Conservation (phyloP, 257 asterid species). For the Lycium barbarum region DNA sequence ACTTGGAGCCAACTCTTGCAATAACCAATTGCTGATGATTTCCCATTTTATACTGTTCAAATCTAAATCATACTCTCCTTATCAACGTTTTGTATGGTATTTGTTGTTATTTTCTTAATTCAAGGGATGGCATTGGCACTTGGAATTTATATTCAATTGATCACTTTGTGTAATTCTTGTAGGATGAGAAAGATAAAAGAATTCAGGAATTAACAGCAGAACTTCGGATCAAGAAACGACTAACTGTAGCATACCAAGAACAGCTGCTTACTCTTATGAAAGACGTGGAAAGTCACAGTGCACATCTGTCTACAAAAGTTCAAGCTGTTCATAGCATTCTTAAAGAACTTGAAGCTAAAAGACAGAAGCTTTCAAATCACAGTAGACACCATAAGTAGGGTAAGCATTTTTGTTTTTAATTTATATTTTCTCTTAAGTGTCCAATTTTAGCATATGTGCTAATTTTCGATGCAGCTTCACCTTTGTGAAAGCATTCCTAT, state of each 20-base stretch:
- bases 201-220: constrained; percentile 78
- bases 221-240: constrained; percentile 66
- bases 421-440: background rate
- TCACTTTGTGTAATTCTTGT: constrained; percentile 36
- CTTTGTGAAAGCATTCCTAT: constrained; percentile 1
- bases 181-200: constrained; percentile 82
- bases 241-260: constrained; percentile 70
- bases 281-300: constrained; percentile 72
- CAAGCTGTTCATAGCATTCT: constrained; percentile 56
- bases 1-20: constrained; percentile 19
- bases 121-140: constrained; percentile 12
- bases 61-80: background rate
- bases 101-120: background rate
- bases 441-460: constrained; percentile 8
- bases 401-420: constrained; percentile 32
- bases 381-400: constrained; percentile 40
- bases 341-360: constrained; percentile 60
- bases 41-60: background rate
- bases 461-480: background rate
- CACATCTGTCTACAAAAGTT: constrained; percentile 61
- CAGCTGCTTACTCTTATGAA: constrained; percentile 67
- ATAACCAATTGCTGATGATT: constrained; percentile 12
- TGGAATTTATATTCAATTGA: background rate
- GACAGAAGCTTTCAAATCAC: constrained; percentile 46
- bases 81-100: background rate